Conservation (phyloP, 345 rosid genomes). For the Streptanthus diversifolius region DNA sequence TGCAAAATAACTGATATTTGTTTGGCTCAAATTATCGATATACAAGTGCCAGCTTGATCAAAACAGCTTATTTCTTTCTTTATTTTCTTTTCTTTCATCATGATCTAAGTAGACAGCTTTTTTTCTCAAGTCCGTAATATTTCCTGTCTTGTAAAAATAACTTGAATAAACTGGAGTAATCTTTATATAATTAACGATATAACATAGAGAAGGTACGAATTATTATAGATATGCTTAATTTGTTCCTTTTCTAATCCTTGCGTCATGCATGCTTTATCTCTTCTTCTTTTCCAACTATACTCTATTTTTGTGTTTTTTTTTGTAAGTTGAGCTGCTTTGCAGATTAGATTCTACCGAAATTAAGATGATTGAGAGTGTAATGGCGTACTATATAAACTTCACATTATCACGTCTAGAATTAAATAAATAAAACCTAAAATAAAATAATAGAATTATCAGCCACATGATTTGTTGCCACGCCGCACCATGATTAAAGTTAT, state of each 20-base stretch:
- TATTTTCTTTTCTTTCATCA: not conserved
- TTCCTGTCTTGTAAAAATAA: not conserved
- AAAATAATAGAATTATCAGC: slow-evolving; percentile 11
- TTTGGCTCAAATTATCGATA: not conserved
- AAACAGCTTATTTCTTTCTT: not conserved
- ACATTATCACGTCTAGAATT: not conserved
- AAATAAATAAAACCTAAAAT: not conserved
- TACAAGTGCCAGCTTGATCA: not conserved
- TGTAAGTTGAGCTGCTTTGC: not conserved
- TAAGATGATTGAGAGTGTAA: not conserved
- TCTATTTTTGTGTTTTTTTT: not conserved
- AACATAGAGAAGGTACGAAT: not conserved
- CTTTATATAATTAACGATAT: not conserved
- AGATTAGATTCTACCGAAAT: not conserved
- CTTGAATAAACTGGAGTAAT: not conserved
- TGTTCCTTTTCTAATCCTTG: not conserved
- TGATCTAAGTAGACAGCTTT: not conserved
- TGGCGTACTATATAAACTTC: not conserved
- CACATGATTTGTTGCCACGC: slow-evolving; percentile 36
- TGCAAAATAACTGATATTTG: not conserved
- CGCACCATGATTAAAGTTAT: slow-evolving; percentile 37
- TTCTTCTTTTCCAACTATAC: not conserved
- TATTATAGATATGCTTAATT: not conserved
- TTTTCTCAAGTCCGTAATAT: not conserved
- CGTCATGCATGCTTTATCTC: not conserved